These are phyloP conservation scores for Citrus trifoliata DNA, from an alignment of 345 rosid genomes.

Conservation along the genomic window DNA sequence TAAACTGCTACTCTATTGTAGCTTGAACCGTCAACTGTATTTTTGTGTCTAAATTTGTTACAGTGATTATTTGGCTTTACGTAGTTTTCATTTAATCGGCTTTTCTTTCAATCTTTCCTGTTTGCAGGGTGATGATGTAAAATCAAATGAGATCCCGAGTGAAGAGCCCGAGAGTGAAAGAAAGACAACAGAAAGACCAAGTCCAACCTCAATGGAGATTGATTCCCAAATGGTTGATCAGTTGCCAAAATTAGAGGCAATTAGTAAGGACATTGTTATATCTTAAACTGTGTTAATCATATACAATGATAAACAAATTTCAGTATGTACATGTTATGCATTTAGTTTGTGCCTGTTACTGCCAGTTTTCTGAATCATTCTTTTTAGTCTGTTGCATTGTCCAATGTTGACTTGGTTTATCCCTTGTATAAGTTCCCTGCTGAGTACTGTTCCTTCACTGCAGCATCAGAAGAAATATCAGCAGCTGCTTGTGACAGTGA, in stretches of 20 bases:
- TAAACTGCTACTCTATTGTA: not conserved
- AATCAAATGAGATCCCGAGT: constrained; percentile 25
- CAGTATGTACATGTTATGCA: not conserved
- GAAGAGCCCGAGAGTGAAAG: constrained; percentile 55
- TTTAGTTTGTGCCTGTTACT: not conserved
- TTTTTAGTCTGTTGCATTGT: not conserved
- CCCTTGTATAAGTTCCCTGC: not conserved
- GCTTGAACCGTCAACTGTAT: not conserved
- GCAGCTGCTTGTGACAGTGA: constrained; percentile 53
- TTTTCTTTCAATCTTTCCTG: constrained; percentile 16
- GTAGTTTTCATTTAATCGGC: not conserved
- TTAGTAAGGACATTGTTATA: constrained; percentile 43
- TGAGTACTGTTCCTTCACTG: constrained; percentile 12
- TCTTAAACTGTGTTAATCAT: not conserved
- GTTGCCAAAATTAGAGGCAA: constrained; percentile 50
- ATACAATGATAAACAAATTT: not conserved
- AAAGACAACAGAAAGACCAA: constrained; percentile 29
- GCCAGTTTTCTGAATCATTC: not conserved
- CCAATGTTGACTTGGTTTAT: constrained; percentile 1
- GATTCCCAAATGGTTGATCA: constrained; percentile 40
- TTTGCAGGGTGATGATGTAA: constrained; percentile 47
- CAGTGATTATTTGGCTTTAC: not conserved
- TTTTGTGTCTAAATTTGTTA: not conserved
- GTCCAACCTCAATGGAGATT: constrained; percentile 30
- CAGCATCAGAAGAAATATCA: constrained; percentile 64